phyloP scores from a whole-genome alignment of 176 grass and related monocot species.

The Musa beccarii region DNA sequence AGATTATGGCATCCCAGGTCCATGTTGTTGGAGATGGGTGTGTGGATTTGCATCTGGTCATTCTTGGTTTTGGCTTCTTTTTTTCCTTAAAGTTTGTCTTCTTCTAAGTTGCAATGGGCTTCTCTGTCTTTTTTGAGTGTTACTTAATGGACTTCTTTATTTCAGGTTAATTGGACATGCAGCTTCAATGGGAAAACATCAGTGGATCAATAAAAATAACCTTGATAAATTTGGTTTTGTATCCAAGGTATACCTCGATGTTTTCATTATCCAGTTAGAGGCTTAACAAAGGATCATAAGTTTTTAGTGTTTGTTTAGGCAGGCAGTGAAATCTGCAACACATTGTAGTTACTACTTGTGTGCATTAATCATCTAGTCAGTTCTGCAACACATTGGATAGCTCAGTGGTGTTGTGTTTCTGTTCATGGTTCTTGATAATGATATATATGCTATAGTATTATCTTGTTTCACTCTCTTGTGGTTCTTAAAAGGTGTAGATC shows the following conservation, averaged over 20 bases:
- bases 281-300: neutral
- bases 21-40: conserved; percentile 66
- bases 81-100: neutral
- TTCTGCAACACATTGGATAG: neutral
- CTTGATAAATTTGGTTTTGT: conserved; percentile 34
- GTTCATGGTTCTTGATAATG: neutral
- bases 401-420: neutral
- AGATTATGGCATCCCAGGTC: conserved; percentile 53
- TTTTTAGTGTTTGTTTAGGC: neutral
- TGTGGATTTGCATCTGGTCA: conserved; percentile 1
- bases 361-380: neutral
- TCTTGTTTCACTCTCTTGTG: too few species aligned
- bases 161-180: conserved; percentile 56
- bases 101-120: neutral
- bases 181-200: conserved; percentile 54
- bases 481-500: too few species aligned
- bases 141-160: conserved; percentile 16
- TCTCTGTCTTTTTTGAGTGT: neutral
- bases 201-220: conserved; percentile 52
- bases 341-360: neutral
- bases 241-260: conserved; percentile 39
- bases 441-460: neutral
- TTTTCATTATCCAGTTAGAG: neutral
- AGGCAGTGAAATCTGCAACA: neutral
- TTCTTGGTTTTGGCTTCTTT: neutral